Percentiles rank a stretch among this genome's conserved stretches.
These are phyloP conservation scores for Panaeolus papilionaceus DNA, from an alignment of 768 basidiomycete species.

Conservation along the genomic window DNA sequence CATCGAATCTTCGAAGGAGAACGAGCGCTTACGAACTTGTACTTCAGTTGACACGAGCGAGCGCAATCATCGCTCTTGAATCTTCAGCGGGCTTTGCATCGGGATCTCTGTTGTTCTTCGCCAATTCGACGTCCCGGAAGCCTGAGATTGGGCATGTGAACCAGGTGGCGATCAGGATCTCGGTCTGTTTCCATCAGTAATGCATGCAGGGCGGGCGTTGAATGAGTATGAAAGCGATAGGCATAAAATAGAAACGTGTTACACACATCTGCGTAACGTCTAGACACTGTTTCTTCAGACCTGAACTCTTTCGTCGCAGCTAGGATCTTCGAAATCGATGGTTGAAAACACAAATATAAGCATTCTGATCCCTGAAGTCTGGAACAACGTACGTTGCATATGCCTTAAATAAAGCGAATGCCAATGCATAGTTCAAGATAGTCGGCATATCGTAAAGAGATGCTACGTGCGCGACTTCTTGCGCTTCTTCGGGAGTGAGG, in stretches of 20 bases:
- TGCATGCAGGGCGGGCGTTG: background rate
- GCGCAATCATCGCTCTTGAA: conserved; percentile 46
- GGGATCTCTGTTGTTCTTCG: conserved; percentile 21
- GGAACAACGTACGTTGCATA: conserved; percentile 48
- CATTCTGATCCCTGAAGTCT: background rate
- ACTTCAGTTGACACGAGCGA: conserved; percentile 49
- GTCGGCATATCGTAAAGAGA: conserved; percentile 51
- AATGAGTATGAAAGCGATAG: background rate
- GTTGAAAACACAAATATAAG: conserved; percentile 33
- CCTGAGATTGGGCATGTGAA: conserved; percentile 41
- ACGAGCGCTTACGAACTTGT: conserved; percentile 41
- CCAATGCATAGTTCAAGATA: conserved; percentile 44
- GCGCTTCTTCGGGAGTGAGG: conserved; percentile 53
- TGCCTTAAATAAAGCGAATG: conserved; percentile 61
- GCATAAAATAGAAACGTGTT: background rate
- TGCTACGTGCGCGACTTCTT: conserved; percentile 43
- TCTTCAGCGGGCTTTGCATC: conserved; percentile 36
- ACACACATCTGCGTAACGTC: conserved; percentile 57
- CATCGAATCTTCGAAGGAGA: background rate
- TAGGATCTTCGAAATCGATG: conserved; percentile 52
- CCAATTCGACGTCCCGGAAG: conserved; percentile 27
- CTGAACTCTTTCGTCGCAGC: conserved; percentile 46
- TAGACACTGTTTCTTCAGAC: conserved; percentile 41
- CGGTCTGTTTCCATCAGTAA: conserved; percentile 38
- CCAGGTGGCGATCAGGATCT: conserved; percentile 51